Base-by-base conservation (phyloP, 2,329 filamentous ascomycete species). In the Cladophialophora chaetospira region DNA sequence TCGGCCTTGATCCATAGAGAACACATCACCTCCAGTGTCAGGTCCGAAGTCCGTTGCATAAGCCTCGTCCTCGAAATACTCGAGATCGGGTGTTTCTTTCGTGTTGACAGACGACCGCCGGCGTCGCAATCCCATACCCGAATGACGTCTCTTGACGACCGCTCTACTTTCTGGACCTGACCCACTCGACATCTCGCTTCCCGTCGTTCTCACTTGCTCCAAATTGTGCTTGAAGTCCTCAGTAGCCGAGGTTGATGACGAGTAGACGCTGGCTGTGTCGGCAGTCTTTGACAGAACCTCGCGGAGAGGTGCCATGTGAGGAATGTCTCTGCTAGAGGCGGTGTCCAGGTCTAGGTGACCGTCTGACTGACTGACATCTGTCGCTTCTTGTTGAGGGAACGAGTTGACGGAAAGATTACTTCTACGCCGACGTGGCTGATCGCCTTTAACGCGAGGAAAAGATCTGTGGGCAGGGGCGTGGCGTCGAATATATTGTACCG, bases 51-150 rank as follows among this genome's bases (percentile, higher is more conserved):
- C 91, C 1, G 85, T 89, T 38, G 86, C 85, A 67, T 95, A 93
- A 19, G 92, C 91, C 25, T 93, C 90, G 65, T 95, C 89, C 67
- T 96, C 91, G 66, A 88, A 92, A 65, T 92, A 96, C 70, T 96
- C 87, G n/a, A 97, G 79, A 61, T 89, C 82, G n/a, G 90, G 88
- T 50, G 88, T 80, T 8, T 83, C 79, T 21, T 68, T 73, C 10
- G 87, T 82, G 15, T 81, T 82, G 44, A 82, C 79, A 5, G 96
- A 87, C 61, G 91, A 88, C 54, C 82, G 77, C 21, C 89, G 88
- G 67, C 88, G 87, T 57, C 89, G 85, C 23, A 97, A 80, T 4
- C 91, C 91, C 63, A 90, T 90, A 46, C 91, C 92, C 4, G 91
- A 97, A 71, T 95, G 94, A 21, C 93, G 86, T 58, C 92, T 83